phyloP scores from a whole-genome alignment of 2,329 filamentous ascomycete genomes.

The Curvularia verruculosa region DNA sequence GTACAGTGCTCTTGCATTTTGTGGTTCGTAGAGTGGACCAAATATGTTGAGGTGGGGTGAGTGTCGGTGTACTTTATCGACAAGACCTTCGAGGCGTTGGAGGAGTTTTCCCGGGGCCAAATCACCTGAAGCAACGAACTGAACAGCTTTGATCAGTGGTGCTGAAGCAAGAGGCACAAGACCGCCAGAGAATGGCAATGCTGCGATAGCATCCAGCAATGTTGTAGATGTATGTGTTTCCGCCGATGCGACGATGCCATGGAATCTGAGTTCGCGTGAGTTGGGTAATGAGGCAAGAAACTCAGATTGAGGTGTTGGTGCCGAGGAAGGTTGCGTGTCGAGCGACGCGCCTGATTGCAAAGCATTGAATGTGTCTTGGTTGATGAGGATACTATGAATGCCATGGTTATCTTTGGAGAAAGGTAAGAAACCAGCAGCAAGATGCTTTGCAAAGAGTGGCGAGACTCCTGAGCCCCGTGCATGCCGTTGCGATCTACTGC shows the following conservation, averaged over 20 bases:
- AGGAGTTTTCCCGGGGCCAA: conserved; percentile 37
- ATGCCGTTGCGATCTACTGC: conserved; percentile 29
- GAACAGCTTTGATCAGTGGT: conserved; percentile 32
- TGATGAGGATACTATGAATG: conserved; percentile 36
- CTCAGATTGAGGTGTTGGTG: conserved; percentile 17
- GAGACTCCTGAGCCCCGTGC: conserved; percentile 35
- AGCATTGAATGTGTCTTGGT: conserved; percentile 25
- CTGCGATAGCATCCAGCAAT: conserved; percentile 36
- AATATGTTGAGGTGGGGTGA: conserved; percentile 35
- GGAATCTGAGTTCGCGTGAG: conserved; percentile 25
- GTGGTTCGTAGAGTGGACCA: conserved; percentile 34
- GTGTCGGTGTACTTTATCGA: conserved; percentile 43
- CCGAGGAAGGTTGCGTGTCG: conserved; percentile 15
- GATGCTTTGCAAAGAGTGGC: conserved; percentile 42
- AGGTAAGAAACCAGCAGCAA: conserved; percentile 40
- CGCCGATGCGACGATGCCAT: conserved; percentile 26
- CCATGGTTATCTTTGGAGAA: conserved; percentile 27
- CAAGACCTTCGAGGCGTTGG: conserved; percentile 43
- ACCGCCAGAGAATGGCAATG: conserved; percentile 37
- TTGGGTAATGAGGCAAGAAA: conserved; percentile 35
- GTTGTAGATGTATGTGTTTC: conserved; percentile 21
- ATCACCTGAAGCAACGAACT: conserved; percentile 37
- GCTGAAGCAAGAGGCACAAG: conserved; percentile 33
- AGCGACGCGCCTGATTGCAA: conserved; percentile 29
- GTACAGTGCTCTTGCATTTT: conserved; percentile 33